Percentiles rank a stretch among this genome's conserved stretches.
phyloP scores from a whole-genome alignment of 2,329 filamentous ascomycete genomes.

The Stemphylium beticola region DNA sequence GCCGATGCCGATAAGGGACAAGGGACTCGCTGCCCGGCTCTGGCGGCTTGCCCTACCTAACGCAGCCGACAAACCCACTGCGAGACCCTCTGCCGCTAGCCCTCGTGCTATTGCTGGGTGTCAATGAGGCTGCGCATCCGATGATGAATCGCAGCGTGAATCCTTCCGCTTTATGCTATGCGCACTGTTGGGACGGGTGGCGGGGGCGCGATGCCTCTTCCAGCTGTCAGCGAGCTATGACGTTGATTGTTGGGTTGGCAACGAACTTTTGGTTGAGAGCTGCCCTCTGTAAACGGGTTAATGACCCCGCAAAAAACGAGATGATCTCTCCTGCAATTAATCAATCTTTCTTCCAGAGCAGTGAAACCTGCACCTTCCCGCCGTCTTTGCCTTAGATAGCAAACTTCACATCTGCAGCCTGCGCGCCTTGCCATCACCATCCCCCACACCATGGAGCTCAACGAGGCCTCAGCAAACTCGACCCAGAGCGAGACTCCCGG shows the following conservation, averaged over 20 bases:
- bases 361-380: constrained; percentile 16
- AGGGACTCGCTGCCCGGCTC: constrained; percentile 12
- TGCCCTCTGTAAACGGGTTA: constrained; percentile 34
- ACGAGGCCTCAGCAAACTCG: constrained; percentile 54
- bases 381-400: constrained; percentile 7
- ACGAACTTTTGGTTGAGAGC: constrained; percentile 42
- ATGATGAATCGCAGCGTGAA: constrained; percentile 27
- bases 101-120: neutral
- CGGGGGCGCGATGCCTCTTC: constrained; percentile 31
- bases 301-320: constrained; percentile 39
- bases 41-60: neutral
- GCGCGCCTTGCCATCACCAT: constrained; percentile 14
- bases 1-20: constrained; percentile 19
- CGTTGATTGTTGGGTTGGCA: constrained; percentile 34
- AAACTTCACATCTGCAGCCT: constrained; percentile 8
- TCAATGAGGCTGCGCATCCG: constrained; percentile 1
- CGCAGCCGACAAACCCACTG: neutral
- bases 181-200: constrained; percentile 32
- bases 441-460: constrained; percentile 47
- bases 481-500: constrained; percentile 54
- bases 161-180: constrained; percentile 19
- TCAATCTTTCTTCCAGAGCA: neutral
- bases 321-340: constrained; percentile 15
- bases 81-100: neutral
- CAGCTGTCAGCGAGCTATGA: constrained; percentile 36